Evolutionary conservation across 1,284 basidiomycete genomes (phyloP).

Genomic region (Ustilago lituana): DNA sequence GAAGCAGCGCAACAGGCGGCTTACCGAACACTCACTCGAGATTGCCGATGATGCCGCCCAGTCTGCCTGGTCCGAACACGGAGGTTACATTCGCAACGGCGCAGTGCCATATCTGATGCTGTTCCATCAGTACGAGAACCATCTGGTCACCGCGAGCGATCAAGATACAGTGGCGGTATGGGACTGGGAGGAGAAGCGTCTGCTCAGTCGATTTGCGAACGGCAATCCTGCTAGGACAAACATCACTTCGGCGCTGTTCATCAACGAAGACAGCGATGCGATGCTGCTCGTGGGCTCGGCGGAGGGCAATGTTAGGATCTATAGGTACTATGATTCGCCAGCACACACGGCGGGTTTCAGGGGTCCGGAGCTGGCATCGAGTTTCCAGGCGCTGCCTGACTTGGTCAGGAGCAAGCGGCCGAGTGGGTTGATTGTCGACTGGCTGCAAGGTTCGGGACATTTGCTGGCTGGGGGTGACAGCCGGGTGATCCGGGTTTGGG

Average conservation of each 20-base stretch:
- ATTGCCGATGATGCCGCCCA: slow-evolving; percentile 78
- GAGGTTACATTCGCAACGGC: slow-evolving; percentile 77
- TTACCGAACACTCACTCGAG: slow-evolving; percentile 76
- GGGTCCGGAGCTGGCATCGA: slow-evolving; percentile 83
- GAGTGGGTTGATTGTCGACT: slow-evolving; percentile 86
- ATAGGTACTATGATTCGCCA: slow-evolving; percentile 78
- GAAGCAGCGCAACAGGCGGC: slow-evolving; percentile 85
- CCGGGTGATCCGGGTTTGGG: slow-evolving; percentile 89
- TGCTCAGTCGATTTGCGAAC: slow-evolving; percentile 85
- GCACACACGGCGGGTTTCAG: slow-evolving; percentile 46
- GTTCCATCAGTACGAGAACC: slow-evolving; percentile 92
- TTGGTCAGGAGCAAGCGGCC: slow-evolving; percentile 77
- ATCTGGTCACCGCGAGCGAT: slow-evolving; percentile 86
- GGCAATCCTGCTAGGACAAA: slow-evolving; percentile 83
- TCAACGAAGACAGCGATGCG: slow-evolving; percentile 94
- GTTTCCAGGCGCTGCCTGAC: slow-evolving; percentile 89
- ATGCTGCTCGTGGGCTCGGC: slow-evolving; percentile 86
- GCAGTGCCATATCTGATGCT: slow-evolving; percentile 71
- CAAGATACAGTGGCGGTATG: slow-evolving; percentile 89
- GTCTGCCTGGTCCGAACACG: slow-evolving; percentile 79
- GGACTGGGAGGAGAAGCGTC: slow-evolving; percentile 87
- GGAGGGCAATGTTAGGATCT: slow-evolving; percentile 90
- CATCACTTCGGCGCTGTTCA: slow-evolving; percentile 89
- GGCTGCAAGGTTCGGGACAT: slow-evolving; percentile 89
- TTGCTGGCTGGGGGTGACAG: slow-evolving; percentile 91